These are phyloP conservation scores for Rhodotorula sp. DNA, from an alignment of 1,284 basidiomycete species.

Conservation along the genomic window DNA sequence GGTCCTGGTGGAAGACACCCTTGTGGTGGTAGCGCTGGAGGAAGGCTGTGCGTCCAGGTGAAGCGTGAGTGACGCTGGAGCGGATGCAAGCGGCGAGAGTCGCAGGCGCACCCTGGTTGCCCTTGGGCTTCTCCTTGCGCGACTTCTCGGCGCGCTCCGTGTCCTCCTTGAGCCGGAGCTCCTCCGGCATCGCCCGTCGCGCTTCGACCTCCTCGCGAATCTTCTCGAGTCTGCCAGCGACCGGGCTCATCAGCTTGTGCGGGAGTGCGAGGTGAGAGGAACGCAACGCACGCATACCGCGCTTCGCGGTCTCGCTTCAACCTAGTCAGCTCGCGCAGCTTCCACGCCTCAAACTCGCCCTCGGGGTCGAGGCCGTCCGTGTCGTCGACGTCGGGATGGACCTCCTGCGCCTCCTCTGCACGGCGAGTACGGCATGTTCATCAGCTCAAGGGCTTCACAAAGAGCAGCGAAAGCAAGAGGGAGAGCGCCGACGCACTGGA, in stretches of 20 bases:
- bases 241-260: background rate
- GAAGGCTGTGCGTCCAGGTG: constrained; percentile 57
- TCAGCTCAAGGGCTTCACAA: background rate
- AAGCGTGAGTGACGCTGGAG: no score
- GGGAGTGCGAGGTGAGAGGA: background rate
- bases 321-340: constrained; percentile 83
- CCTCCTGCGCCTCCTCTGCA: constrained; percentile 80
- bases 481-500: constrained; percentile 63
- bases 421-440: background rate
- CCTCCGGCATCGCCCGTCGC: constrained; percentile 86
- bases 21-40: constrained; percentile 99
- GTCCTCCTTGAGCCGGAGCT: constrained; percentile 85
- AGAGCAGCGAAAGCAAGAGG: background rate
- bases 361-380: constrained; percentile 89
- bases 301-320: constrained; percentile 90
- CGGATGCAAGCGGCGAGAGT: background rate
- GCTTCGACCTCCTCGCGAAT: constrained; percentile 89
- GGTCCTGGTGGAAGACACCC: constrained; percentile 93
- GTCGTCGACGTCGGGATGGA: constrained; percentile 87
- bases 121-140: constrained; percentile 75
- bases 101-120: constrained; percentile 56
- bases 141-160: constrained; percentile 76
- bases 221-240: constrained; percentile 59
- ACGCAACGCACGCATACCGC: constrained; percentile 46
- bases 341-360: constrained; percentile 94